A percentile compares a stretch with the other conserved stretches of the same genome.
phyloP scores from a whole-genome alignment of 345 rosid genomes.

The Nephelium lappaceum region DNA sequence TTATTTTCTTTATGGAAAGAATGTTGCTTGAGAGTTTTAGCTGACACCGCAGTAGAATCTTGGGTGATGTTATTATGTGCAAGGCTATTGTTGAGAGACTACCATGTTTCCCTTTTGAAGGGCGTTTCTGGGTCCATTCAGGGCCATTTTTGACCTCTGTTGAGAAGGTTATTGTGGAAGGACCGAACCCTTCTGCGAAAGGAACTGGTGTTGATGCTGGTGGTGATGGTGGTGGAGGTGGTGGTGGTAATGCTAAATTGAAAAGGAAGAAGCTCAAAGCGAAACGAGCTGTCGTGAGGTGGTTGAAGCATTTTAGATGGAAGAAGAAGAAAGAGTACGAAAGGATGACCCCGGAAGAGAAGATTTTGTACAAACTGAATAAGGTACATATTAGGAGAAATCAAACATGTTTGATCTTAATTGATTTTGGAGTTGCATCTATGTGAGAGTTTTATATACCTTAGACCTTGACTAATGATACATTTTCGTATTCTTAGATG shows the following conservation, averaged over 20 bases:
- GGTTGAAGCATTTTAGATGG: constrained; percentile 89
- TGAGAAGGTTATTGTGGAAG: constrained; percentile 29
- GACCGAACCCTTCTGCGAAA: constrained; percentile 26
- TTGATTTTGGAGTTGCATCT: constrained; percentile 16
- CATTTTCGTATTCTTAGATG: neutral
- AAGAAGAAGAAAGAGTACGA: constrained; percentile 90
- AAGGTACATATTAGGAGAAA: constrained; percentile 43
- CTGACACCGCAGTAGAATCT: constrained; percentile 54
- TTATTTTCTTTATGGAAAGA: neutral
- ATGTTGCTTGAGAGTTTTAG: constrained; percentile 12
- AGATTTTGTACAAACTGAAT: constrained; percentile 67
- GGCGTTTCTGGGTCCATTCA: constrained; percentile 51
- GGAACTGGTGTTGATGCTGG: constrained; percentile 22
- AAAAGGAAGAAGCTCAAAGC: constrained; percentile 83
- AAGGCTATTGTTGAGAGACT: constrained; percentile 54
- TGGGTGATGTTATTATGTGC: constrained; percentile 50
- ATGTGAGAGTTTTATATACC: neutral
- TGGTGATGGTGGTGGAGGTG: no score
- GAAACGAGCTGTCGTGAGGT: constrained; percentile 84
- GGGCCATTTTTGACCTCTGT: constrained; percentile 27
- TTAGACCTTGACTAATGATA: neutral
- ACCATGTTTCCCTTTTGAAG: constrained; percentile 25
- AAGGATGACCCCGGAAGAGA: constrained; percentile 92
- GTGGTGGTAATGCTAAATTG: constrained; percentile 36
- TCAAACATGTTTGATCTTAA: neutral